Conservation (phyloP, 2,329 filamentous ascomycete species). For the Venturia oleaginea region DNA sequence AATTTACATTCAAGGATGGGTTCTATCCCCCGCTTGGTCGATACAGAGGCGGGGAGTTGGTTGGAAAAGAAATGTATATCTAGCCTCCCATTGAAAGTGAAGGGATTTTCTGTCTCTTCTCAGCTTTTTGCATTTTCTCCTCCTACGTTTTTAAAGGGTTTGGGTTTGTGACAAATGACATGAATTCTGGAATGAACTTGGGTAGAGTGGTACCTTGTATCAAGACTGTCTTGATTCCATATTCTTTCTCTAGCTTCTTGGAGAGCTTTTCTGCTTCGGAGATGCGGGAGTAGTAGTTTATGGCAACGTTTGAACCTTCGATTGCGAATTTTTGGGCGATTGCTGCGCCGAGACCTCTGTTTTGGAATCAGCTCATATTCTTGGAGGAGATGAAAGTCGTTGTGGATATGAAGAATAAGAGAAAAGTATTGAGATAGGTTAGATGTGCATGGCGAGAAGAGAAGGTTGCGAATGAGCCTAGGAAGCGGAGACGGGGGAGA, state of each 20-base stretch:
- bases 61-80: too few relatives aligned
- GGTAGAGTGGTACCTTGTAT: slow-evolving; percentile 52
- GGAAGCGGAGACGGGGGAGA: background rate
- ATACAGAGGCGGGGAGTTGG: too few relatives aligned
- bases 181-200: too few relatives aligned
- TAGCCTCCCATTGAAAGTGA: too few relatives aligned
- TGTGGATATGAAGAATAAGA: background rate
- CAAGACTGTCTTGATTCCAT: slow-evolving; percentile 43
- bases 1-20: too few relatives aligned
- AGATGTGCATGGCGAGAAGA: background rate
- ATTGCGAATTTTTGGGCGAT: slow-evolving; percentile 58
- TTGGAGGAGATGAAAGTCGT: slow-evolving; percentile 15
- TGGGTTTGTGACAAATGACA: too few relatives aligned
- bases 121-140: too few relatives aligned
- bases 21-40: too few relatives aligned
- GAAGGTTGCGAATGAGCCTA: background rate
- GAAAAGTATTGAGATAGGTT: background rate
- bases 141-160: too few relatives aligned
- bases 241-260: slow-evolving; percentile 43
- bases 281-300: slow-evolving; percentile 62
- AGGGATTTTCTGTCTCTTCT: too few relatives aligned
- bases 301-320: slow-evolving; percentile 57
- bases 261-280: slow-evolving; percentile 52
- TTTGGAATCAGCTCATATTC: slow-evolving; percentile 15
- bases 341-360: slow-evolving; percentile 62